phyloP scores from a whole-genome alignment of 2,329 filamentous ascomycete species.

The Fusarium praegraminearum region DNA sequence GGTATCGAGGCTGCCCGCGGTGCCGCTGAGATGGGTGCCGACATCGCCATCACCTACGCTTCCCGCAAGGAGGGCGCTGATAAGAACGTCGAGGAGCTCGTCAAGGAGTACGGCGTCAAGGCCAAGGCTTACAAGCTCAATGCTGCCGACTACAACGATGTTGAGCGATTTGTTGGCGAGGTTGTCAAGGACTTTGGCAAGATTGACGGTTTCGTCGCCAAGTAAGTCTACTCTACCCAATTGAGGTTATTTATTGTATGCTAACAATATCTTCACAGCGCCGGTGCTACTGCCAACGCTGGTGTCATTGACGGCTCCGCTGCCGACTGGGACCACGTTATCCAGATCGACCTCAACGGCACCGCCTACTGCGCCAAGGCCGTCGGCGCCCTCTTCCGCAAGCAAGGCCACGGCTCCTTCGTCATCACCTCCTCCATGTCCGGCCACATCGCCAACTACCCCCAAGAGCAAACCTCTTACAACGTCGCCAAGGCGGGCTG shows the following conservation, averaged over 20 bases:
- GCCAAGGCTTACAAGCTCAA: constrained; percentile 72
- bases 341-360: constrained; percentile 73
- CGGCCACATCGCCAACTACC: constrained; percentile 77
- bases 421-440: constrained; percentile 78
- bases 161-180: constrained; percentile 68
- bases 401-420: constrained; percentile 72
- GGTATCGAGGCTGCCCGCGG: constrained; percentile 77
- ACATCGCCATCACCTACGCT: constrained; percentile 78
- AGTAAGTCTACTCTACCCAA: constrained; percentile 60
- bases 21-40: constrained; percentile 76
- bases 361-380: constrained; percentile 76
- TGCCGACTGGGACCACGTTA: constrained; percentile 74
- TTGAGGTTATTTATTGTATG: neutral
- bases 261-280: constrained; percentile 49
- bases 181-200: constrained; percentile 79
- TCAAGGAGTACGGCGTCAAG: constrained; percentile 75
- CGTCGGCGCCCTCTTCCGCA: constrained; percentile 73
- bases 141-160: constrained; percentile 63
- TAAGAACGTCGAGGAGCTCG: constrained; percentile 74
- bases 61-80: constrained; percentile 76
- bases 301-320: constrained; percentile 76
- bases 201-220: constrained; percentile 81
- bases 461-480: constrained; percentile 75
- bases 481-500: constrained; percentile 73
- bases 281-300: constrained; percentile 75